Percentiles rank a stretch among this genome's conserved stretches.
phyloP scores from a whole-genome alignment of 1,284 basidiomycete genomes.

The Sanguinoderma infundibulare region DNA sequence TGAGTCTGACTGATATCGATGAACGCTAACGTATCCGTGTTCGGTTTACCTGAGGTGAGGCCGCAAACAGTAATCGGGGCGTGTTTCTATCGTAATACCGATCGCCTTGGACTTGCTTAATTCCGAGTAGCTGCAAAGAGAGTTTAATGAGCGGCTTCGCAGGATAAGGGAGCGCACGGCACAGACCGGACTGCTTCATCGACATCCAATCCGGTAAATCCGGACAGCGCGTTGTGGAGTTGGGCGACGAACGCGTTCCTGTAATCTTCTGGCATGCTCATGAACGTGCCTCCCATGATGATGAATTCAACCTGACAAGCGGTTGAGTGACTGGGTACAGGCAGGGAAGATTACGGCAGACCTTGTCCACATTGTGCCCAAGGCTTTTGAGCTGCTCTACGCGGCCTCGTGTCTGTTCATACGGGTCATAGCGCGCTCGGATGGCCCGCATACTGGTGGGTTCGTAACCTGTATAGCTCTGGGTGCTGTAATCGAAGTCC shows the following conservation, averaged over 20 bases:
- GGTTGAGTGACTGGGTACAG: not conserved
- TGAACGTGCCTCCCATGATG: constrained; percentile 99
- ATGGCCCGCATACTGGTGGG: constrained; percentile 99
- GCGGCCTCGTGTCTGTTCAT: constrained; percentile 94
- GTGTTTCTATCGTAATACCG: constrained; percentile 98
- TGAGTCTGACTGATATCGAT: constrained; percentile 12
- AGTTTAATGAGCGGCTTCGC: constrained; percentile 5
- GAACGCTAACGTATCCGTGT: constrained; percentile 1
- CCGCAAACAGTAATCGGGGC: constrained; percentile 97
- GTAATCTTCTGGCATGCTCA: constrained; percentile 99
- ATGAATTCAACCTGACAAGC: constrained; percentile 89
- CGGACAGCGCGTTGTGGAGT: constrained; percentile 95
- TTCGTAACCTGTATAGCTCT: constrained; percentile 97
- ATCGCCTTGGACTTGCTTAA: constrained; percentile 98
- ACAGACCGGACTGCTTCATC: constrained; percentile 93
- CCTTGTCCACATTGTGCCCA: constrained; percentile 98
- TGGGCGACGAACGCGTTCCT: constrained; percentile 94
- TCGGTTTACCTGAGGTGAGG: constrained; percentile 84
- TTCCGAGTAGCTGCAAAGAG: constrained; percentile 79
- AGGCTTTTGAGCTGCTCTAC: constrained; percentile 95
- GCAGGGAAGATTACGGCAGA: constrained; percentile 32
- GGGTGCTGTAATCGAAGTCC: constrained; percentile 99
- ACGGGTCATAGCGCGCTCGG: constrained; percentile 97
- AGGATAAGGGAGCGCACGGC: not conserved
- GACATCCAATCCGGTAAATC: constrained; percentile 91